Percentiles rank a stretch among this genome's conserved stretches.
Evolutionary conservation across 164 flowering plant species (phyloP).

Genomic region (Pachysandra terminalis): DNA sequence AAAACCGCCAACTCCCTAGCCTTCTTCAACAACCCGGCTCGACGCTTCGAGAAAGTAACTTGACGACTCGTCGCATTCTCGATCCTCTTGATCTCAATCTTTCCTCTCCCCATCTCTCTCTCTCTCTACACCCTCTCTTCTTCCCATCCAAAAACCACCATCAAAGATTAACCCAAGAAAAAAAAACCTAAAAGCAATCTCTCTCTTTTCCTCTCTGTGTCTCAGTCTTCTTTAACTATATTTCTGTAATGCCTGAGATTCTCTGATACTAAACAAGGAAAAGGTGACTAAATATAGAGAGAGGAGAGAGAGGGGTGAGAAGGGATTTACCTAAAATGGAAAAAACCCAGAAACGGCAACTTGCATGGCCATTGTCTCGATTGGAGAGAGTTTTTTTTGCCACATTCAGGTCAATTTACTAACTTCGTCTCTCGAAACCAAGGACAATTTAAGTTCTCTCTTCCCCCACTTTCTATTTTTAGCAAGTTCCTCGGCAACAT

Average conservation of each 20-base stretch:
- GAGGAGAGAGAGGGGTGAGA: conserved; percentile 27
- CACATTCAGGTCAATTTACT: conserved; percentile 31
- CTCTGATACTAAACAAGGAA: conserved; percentile 21
- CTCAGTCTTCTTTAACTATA: background rate
- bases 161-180: conserved; percentile 1
- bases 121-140: background rate
- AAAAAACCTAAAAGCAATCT: background rate
- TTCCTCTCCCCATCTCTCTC: conserved; percentile 66
- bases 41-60: conserved; percentile 82
- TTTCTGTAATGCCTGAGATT: conserved; percentile 7
- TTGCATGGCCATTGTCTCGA: conserved; percentile 46
- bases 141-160: background rate
- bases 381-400: conserved; percentile 28
- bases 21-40: conserved; percentile 72
- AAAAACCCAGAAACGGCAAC: conserved; percentile 41
- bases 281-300: conserved; percentile 34
- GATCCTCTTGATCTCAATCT: conserved; percentile 83
- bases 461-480: too few relatives aligned
- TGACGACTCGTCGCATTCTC: conserved; percentile 78
- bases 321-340: conserved; percentile 31
- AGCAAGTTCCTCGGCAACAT: background rate
- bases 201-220: background rate
- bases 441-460: too few relatives aligned
- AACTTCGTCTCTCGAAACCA: background rate
- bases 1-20: conserved; percentile 63